A percentile compares a stretch with the other conserved stretches of the same genome.
These are phyloP conservation scores for Fusarium ambrosium DNA, from an alignment of 2,329 filamentous ascomycete genomes.

Conservation along the genomic window DNA sequence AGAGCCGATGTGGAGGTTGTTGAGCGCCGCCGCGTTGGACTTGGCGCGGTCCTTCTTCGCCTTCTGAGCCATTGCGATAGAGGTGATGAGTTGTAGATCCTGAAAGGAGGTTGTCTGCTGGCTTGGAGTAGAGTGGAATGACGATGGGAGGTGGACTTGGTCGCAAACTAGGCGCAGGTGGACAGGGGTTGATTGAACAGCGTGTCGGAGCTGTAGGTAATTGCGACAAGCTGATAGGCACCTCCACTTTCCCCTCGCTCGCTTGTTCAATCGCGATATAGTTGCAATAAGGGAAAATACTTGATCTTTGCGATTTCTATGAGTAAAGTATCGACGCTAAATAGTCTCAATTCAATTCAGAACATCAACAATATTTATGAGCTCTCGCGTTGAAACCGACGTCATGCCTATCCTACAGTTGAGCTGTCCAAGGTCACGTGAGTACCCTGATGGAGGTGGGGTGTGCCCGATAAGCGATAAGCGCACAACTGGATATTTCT, in stretches of 20 bases:
- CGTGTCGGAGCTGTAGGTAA: conserved; percentile 21
- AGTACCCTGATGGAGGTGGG: background rate
- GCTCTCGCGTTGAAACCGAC: background rate
- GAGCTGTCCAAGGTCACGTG: conserved; percentile 14
- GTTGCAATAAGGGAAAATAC: background rate
- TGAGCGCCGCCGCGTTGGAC: conserved; percentile 82
- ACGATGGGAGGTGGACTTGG: conserved; percentile 5
- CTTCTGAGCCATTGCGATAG: conserved; percentile 69
- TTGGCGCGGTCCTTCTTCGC: conserved; percentile 78
- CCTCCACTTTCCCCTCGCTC: conserved; percentile 32
- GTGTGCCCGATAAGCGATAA: conserved; percentile 37
- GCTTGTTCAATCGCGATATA: background rate
- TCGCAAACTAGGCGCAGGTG: conserved; percentile 12
- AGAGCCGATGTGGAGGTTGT: conserved; percentile 84
- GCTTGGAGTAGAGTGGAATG: conserved; percentile 24
- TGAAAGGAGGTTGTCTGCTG: background rate
- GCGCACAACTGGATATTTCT: conserved; percentile 31
- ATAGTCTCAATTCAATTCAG: background rate
- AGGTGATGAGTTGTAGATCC: background rate
- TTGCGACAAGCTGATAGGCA: conserved; percentile 23
- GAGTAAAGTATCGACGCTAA: background rate
- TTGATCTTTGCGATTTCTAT: background rate
- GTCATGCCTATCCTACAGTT: background rate
- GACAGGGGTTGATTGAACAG: conserved; percentile 18
- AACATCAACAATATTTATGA: background rate